Conservation (phyloP, 805 yeast species). For the Phaffomyces opuntiae region DNA sequence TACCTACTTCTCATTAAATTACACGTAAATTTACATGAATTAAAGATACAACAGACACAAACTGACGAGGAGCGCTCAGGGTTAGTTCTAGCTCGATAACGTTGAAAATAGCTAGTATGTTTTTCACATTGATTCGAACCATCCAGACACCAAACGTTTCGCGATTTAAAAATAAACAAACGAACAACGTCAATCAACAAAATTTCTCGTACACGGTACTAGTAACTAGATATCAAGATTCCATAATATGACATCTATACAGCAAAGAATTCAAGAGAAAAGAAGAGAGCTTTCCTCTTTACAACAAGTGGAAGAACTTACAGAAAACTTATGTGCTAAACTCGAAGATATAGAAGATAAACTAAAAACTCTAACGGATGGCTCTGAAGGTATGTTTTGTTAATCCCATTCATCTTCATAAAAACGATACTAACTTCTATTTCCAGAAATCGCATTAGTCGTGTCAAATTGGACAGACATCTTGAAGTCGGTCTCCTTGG, state of each 20-base stretch:
- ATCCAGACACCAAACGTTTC: no score
- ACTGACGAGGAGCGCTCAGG: no score
- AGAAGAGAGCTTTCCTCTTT: conserved; percentile 44
- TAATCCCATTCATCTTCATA: background rate
- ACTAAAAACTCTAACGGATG: conserved; percentile 39
- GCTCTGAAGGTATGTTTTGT: conserved; percentile 36
- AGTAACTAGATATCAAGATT: no score
- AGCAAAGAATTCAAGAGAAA: conserved; percentile 34
- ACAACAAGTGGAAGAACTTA: conserved; percentile 39
- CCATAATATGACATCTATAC: conserved; percentile 8
- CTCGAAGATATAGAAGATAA: conserved; percentile 43
- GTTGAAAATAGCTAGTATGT: no score
- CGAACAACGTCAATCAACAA: no score
- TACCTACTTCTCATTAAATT: no score
- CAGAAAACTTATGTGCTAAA: conserved; percentile 37
- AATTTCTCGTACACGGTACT: no score
- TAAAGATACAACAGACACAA: no score
- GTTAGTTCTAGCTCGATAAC: no score
- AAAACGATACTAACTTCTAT: conserved; percentile 7
- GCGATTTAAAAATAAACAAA: no score
- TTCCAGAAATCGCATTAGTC: conserved; percentile 43
- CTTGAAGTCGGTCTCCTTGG: conserved; percentile 52
- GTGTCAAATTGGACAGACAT: conserved; percentile 63
- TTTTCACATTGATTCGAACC: no score
- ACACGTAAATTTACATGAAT: no score